Conservation (phyloP, 306 rosid species). For the Trifolium dubium region DNA sequence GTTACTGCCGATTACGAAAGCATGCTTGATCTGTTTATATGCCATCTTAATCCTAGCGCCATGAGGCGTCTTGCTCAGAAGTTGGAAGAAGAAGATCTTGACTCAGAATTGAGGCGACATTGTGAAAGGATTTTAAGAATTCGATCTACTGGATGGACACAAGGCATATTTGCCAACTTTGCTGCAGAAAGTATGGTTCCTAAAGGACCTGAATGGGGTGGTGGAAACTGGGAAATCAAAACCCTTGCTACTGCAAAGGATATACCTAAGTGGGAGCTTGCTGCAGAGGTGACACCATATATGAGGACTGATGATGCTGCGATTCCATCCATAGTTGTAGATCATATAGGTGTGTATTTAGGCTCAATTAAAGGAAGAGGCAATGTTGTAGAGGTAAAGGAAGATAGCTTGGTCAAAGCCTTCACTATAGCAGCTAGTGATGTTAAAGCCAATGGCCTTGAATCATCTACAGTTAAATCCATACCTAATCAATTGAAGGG, state of each 20-base stretch:
- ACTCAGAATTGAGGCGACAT: conserved; percentile 93
- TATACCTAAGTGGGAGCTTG: conserved; percentile 98
- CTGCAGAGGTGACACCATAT: conserved; percentile 94
- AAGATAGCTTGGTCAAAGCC: conserved; percentile 79
- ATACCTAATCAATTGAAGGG: conserved; percentile 54
- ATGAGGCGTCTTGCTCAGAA: conserved; percentile 99
- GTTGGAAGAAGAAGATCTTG: conserved; percentile 94
- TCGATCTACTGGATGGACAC: conserved; percentile 98
- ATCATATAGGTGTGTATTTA: conserved; percentile 92
- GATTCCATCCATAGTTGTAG: conserved; percentile 85
- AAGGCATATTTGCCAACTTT: conserved; percentile 96
- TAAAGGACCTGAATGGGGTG: conserved; percentile 99
- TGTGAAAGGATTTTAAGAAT: conserved; percentile 94
- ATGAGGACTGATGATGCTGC: conserved; percentile 94
- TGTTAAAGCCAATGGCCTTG: conserved; percentile 61
- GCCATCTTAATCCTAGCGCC: conserved; percentile 99
- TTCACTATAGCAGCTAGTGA: conserved; percentile 56
- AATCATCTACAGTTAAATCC: conserved; percentile 51
- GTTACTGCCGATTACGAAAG: conserved; percentile 86
- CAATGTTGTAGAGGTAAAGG: conserved; percentile 89
- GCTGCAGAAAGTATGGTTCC: conserved; percentile 99
- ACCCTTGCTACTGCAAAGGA: conserved; percentile 86
- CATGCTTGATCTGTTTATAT: conserved; percentile 92
- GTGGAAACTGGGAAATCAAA: conserved; percentile 99
- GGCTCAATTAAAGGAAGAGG: conserved; percentile 95